phyloP scores from a whole-genome alignment of 371 early-diverging fungal genomes.

The Mortierella sp. region DNA sequence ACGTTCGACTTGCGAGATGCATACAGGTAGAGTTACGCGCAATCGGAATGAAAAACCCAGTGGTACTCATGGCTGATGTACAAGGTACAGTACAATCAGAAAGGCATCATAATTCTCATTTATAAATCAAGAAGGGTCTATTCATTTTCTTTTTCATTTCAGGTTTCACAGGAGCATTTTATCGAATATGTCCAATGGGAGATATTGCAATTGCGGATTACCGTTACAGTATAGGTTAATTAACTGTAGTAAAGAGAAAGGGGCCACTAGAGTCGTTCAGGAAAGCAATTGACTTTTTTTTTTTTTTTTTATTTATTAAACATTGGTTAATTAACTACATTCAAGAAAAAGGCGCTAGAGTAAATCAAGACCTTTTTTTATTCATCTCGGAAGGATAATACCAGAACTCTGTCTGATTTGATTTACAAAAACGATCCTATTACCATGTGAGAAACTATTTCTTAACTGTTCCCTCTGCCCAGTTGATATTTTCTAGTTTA shows the following conservation, averaged over 20 bases:
- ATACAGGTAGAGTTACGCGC: slow-evolving; percentile 15
- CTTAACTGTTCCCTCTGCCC: slow-evolving; percentile 22
- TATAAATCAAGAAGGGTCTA: neutral
- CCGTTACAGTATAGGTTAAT: too few species aligned
- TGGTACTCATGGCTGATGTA: slow-evolving; percentile 10
- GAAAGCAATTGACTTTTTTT: neutral
- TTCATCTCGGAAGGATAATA: too few species aligned
- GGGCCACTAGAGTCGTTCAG: too few species aligned
- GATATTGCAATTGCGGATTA: slow-evolving; percentile 22
- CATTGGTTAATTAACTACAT: too few species aligned
- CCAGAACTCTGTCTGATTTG: too few species aligned
- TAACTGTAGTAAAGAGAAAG: too few species aligned
- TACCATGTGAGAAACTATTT: neutral
- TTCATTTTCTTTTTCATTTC: slow-evolving; percentile 5
- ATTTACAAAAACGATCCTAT: neutral
- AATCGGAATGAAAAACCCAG: slow-evolving; percentile 6
- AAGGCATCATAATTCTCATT: neutral
- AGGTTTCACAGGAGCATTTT: slow-evolving; percentile 8
- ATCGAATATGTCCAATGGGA: slow-evolving; percentile 11
- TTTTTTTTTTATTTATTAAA: neutral
- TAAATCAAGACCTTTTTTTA: neutral
- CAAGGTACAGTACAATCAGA: neutral
- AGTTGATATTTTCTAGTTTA: slow-evolving; percentile 31
- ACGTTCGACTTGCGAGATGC: slow-evolving; percentile 23
- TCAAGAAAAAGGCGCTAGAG: too few species aligned